phyloP scores from a whole-genome alignment of 2,329 filamentous ascomycete species.

The Colletotrichum tofieldiae region DNA sequence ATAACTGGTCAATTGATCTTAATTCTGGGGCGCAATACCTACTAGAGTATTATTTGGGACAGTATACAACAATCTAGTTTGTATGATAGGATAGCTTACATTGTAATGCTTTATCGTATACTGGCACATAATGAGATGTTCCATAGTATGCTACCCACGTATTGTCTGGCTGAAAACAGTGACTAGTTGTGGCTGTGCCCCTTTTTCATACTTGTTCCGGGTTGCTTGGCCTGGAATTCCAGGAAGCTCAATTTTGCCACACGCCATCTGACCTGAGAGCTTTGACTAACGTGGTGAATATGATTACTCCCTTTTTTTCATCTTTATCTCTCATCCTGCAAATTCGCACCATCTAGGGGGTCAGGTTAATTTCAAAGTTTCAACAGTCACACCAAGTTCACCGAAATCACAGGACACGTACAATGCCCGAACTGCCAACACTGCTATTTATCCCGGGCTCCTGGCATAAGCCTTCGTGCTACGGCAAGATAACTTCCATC shows the following conservation, averaged over 20 bases:
- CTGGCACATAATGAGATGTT: too few species aligned
- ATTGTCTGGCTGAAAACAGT: not conserved
- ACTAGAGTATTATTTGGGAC: too few species aligned
- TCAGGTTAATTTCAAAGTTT: not conserved
- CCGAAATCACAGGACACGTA: not conserved
- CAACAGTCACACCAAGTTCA: too few species aligned
- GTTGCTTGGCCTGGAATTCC: not conserved
- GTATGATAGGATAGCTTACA: too few species aligned
- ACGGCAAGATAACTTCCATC: not conserved
- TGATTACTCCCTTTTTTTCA: not conserved
- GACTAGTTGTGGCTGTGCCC: not conserved
- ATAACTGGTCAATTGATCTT: too few species aligned
- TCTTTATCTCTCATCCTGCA: not conserved
- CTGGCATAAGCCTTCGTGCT: constrained; percentile 17
- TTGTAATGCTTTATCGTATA: too few species aligned
- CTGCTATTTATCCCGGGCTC: constrained; percentile 19
- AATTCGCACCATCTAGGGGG: not conserved
- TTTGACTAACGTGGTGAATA: not conserved
- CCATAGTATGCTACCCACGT: too few species aligned
- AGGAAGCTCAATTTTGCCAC: not conserved
- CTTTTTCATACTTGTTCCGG: not conserved
- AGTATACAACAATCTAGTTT: too few species aligned
- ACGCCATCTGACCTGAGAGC: too few species aligned
- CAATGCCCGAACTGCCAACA: not conserved
- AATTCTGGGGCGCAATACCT: too few species aligned